Conservation (phyloP, 2,329 filamentous ascomycete genomes). For the Lachnellula arida region DNA sequence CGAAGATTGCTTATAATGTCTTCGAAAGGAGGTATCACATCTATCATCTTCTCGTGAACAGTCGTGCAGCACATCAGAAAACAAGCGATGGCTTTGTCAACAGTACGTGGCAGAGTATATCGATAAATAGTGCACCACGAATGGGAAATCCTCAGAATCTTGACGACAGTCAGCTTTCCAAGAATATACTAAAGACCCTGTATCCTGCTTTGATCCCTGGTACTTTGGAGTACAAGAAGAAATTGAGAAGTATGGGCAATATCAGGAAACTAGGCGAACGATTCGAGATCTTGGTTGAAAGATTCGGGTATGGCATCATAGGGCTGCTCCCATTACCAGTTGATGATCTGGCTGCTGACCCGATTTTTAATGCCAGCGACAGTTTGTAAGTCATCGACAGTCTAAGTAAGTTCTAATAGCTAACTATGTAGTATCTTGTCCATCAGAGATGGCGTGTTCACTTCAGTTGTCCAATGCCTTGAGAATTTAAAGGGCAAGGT, state of each 20-base stretch:
- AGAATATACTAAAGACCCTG: not conserved
- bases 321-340: not conserved
- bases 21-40: conserved; percentile 1
- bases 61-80: not conserved
- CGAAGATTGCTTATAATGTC: conserved; percentile 1
- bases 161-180: not conserved
- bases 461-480: conserved; percentile 1
- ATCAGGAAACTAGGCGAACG: conserved; percentile 2
- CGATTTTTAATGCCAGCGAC: not conserved
- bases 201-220: conserved; percentile 1
- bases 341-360: not conserved
- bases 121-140: not conserved
- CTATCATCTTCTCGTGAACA: conserved; percentile 1
- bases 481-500: not conserved
- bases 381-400: not conserved
- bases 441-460: conserved; percentile 2
- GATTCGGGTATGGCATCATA: conserved; percentile 2
- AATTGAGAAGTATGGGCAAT: not conserved
- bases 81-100: conserved; percentile 1
- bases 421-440: conserved; percentile 2
- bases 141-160: conserved; percentile 3
- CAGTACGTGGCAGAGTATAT: not conserved
- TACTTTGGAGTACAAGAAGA: not conserved
- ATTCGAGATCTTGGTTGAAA: conserved; percentile 1
- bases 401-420: not conserved